phyloP scores from a whole-genome alignment of 179 eudicot species.

The Actinidia polygama region DNA sequence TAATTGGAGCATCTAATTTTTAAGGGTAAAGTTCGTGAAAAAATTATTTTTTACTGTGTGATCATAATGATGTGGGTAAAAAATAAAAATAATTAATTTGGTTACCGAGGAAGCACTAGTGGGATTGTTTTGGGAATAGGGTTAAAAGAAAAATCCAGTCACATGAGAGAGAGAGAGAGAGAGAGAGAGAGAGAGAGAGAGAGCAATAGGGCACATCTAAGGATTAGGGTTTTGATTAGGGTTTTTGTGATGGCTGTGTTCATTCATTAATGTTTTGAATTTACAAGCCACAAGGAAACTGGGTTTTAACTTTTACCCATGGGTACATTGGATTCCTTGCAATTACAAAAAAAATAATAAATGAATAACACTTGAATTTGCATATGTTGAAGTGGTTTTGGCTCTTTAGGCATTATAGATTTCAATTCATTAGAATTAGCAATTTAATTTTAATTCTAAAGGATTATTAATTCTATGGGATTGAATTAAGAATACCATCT shows the following conservation, averaged over 20 bases:
- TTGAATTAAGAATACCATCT: too few species aligned
- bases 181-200: neutral
- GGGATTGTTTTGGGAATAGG: conserved; percentile 60
- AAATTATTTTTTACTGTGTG: conserved; percentile 16
- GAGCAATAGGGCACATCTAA: conserved; percentile 22
- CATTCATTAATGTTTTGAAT: too few species aligned
- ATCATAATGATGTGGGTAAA: conserved; percentile 31
- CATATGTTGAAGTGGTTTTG: too few species aligned
- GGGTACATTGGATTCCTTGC: too few species aligned
- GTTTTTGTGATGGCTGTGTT: conserved; percentile 12
- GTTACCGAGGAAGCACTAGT: conserved; percentile 47
- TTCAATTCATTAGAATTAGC: too few species aligned
- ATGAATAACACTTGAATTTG: too few species aligned
- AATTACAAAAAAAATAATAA: too few species aligned
- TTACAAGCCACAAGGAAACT: too few species aligned
- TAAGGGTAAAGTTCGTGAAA: conserved; percentile 18
- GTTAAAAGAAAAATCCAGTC: conserved; percentile 34
- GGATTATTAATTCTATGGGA: too few species aligned
- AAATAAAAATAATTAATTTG: conserved; percentile 19
- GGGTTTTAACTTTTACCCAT: too few species aligned
- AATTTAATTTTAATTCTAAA: too few species aligned
- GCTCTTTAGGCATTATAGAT: too few species aligned
- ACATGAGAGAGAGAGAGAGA: conserved; percentile 33
- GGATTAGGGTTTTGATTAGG: conserved; percentile 38
- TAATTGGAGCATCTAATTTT: conserved; percentile 32